These are phyloP conservation scores for Fomitopsis palustris DNA, from an alignment of 1,284 basidiomycete species.

Conservation along the genomic window DNA sequence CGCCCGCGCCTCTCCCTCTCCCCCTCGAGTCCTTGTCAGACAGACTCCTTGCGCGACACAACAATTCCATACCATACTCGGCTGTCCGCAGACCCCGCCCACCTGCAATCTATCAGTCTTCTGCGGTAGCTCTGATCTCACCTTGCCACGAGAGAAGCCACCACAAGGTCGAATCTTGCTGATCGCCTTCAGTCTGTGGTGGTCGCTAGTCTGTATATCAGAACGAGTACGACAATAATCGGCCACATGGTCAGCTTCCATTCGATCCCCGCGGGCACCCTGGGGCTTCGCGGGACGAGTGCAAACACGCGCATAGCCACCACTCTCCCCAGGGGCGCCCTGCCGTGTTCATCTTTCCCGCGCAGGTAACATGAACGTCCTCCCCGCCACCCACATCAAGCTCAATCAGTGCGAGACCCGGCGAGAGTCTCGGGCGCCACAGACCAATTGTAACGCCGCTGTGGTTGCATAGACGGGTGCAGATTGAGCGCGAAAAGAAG, in stretches of 20 bases:
- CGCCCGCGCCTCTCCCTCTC: not conserved
- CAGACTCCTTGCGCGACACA: not conserved
- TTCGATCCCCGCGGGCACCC: not conserved
- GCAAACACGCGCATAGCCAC: not conserved
- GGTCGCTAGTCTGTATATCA: not conserved
- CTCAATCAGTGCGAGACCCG: not conserved
- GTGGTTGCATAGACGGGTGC: not conserved
- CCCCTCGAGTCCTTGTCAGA: not conserved
- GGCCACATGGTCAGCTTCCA: conserved; percentile 1
- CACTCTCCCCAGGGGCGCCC: not conserved
- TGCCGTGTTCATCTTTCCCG: not conserved
- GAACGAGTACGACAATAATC: not conserved
- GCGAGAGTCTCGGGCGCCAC: not conserved
- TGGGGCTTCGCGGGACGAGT: not conserved
- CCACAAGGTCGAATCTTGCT: not conserved
- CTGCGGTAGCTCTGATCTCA: conserved; percentile 2
- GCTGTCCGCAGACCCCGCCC: not conserved
- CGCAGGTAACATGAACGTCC: not conserved
- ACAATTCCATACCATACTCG: not conserved
- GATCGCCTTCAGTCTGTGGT: not conserved
- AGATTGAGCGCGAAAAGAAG: not conserved
- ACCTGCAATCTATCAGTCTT: conserved; percentile 2
- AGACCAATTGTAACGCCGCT: too few species aligned
- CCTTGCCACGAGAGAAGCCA: not conserved
- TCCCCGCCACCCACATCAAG: not conserved